Evolutionary conservation across 306 rosid species (phyloP).

Genomic region (Dalbergia oliveri): DNA sequence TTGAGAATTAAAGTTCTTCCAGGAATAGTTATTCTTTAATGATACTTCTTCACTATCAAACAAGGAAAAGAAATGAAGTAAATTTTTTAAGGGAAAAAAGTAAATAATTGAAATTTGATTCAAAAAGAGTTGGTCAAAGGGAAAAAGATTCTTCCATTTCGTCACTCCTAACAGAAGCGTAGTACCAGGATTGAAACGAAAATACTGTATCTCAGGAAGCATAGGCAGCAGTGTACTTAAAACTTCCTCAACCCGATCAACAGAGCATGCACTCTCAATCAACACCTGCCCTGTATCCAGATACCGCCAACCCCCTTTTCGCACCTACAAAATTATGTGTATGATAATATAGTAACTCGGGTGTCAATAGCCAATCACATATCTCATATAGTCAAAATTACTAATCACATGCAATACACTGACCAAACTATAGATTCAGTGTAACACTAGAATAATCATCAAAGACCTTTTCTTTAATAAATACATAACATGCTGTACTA

Average conservation of each 20-base stretch:
- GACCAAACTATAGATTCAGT: constrained; percentile 33
- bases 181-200: constrained; percentile 95
- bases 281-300: constrained; percentile 97
- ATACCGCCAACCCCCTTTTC: constrained; percentile 99
- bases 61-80: constrained; percentile 36
- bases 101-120: constrained; percentile 35
- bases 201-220: constrained; percentile 97
- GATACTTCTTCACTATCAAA: constrained; percentile 31
- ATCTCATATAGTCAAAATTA: constrained; percentile 32
- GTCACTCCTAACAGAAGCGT: constrained; percentile 23
- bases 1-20: constrained; percentile 53
- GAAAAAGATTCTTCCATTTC: constrained; percentile 33
- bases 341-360: constrained; percentile 39
- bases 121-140: constrained; percentile 27
- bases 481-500: constrained; percentile 21
- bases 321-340: constrained; percentile 59
- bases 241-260: constrained; percentile 97
- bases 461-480: constrained; percentile 21
- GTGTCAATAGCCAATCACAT: constrained; percentile 30
- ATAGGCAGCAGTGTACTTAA: constrained; percentile 92
- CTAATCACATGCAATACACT: constrained; percentile 2
- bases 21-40: constrained; percentile 32
- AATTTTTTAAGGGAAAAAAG: constrained; percentile 14
- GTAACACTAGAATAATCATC: not conserved
- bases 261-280: constrained; percentile 97